Percentiles rank a stretch among this genome's conserved stretches.
phyloP scores from a whole-genome alignment of 148 eudicot species.

The Arbutus unedo region DNA sequence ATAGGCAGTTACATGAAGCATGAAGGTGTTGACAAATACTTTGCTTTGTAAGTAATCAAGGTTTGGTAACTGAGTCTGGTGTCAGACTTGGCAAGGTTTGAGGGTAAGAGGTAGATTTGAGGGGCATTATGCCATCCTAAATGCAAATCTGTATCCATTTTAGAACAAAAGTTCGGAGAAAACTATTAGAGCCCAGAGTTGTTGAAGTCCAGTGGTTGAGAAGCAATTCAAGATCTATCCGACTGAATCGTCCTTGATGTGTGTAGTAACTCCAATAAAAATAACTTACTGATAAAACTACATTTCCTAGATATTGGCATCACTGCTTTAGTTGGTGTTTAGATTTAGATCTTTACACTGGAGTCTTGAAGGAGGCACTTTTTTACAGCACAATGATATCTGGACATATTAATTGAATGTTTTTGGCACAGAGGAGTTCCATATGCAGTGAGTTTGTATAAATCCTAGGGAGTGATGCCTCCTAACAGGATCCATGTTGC shows the following conservation, averaged over 20 bases:
- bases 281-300: not conserved
- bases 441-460: not conserved
- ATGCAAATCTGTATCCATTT: not conserved
- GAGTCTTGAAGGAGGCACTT: slow-evolving; percentile 2
- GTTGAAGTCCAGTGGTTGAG: not conserved
- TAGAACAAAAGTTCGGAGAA: not conserved
- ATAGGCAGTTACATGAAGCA: not conserved
- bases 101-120: not conserved
- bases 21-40: not conserved
- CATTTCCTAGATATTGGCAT: not conserved
- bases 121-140: not conserved
- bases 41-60: not conserved
- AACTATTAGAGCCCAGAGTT: not conserved
- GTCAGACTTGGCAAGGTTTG: not conserved
- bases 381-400: not conserved
- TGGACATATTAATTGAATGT: not conserved
- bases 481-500: not conserved
- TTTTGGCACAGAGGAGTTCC: not conserved
- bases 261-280: not conserved
- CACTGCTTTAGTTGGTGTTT: not conserved
- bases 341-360: not conserved
- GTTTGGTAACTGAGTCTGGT: not conserved
- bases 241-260: not conserved
- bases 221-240: not conserved
- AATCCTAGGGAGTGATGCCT: not conserved